Evolutionary conservation across 345 rosid species (phyloP).

Genomic region (Aethionema arabicum): DNA sequence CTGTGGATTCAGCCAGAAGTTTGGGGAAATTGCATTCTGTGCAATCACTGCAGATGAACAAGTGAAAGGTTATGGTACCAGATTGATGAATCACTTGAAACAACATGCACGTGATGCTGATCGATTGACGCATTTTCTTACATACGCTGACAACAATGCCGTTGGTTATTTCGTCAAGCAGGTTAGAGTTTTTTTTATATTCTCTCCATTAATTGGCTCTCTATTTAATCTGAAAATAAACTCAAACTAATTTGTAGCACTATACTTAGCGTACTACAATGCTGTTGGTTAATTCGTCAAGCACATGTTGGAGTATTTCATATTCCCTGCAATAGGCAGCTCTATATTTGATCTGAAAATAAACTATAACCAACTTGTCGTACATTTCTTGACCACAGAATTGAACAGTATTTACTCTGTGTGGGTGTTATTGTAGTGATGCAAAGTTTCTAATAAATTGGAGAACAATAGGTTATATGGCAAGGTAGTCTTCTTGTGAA

Average conservation of each 20-base stretch:
- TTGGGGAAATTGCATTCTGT: slow-evolving; percentile 99
- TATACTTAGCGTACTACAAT: slow-evolving; percentile 60
- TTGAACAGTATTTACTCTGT: too few relatives aligned
- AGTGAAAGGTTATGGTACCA: slow-evolving; percentile 99
- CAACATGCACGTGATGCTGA: slow-evolving; percentile 95
- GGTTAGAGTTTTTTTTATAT: slow-evolving; percentile 42
- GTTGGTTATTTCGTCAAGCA: slow-evolving; percentile 98
- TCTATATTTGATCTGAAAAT: slow-evolving; percentile 17
- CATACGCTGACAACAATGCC: slow-evolving; percentile 98
- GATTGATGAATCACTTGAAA: slow-evolving; percentile 99
- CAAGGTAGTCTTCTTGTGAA: not conserved
- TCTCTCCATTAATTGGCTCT: slow-evolving; percentile 12
- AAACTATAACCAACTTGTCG: not conserved
- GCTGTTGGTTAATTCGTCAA: slow-evolving; percentile 98
- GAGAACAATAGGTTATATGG: not conserved
- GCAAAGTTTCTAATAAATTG: not conserved
- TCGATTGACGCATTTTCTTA: slow-evolving; percentile 95
- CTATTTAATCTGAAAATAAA: slow-evolving; percentile 12
- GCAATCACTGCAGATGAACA: slow-evolving; percentile 99
- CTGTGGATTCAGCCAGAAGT: slow-evolving; percentile 67
- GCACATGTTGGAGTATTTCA: slow-evolving; percentile 53
- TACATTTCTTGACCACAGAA: not conserved
- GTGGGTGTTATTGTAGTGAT: not conserved
- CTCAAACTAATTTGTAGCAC: not conserved
- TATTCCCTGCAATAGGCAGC: slow-evolving; percentile 6